Percentiles rank a stretch among this genome's conserved stretches.
Evolutionary conservation across 768 basidiomycete genomes (phyloP).

Genomic region (Chalciporus piperatus): DNA sequence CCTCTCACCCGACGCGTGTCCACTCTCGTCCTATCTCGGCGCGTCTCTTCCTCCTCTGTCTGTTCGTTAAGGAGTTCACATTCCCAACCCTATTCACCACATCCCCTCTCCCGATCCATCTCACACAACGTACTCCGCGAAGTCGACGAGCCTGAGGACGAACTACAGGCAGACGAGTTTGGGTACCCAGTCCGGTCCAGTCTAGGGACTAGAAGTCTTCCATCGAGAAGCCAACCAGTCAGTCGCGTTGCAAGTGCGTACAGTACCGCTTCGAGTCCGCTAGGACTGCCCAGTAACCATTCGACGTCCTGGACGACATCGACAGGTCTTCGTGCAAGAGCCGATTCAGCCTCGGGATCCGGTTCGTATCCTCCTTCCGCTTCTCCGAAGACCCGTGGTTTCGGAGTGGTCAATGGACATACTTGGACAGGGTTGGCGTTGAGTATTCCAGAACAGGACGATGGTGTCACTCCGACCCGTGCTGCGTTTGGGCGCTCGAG

Average conservation of each 20-base stretch:
- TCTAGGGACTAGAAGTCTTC: slow-evolving; percentile 19
- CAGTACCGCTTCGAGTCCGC: slow-evolving; percentile 20
- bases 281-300: slow-evolving; percentile 22
- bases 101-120: slow-evolving; percentile 26
- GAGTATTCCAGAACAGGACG: slow-evolving; percentile 29
- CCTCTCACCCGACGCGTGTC: slow-evolving; percentile 63
- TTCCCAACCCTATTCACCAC: slow-evolving; percentile 10
- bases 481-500: slow-evolving; percentile 27
- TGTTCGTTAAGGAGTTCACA: slow-evolving; percentile 16
- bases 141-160: slow-evolving; percentile 20
- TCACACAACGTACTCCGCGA: slow-evolving; percentile 32
- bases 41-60: slow-evolving; percentile 45
- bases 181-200: slow-evolving; percentile 15
- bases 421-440: slow-evolving; percentile 20
- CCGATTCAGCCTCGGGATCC: slow-evolving; percentile 19
- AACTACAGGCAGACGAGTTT: slow-evolving; percentile 21
- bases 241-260: slow-evolving; percentile 21
- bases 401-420: neutral
- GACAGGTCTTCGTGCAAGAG: slow-evolving; percentile 7
- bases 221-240: slow-evolving; percentile 18
- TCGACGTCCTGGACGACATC: slow-evolving; percentile 17
- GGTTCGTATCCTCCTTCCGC: slow-evolving; percentile 14
- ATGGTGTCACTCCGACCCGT: slow-evolving; percentile 30
- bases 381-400: slow-evolving; percentile 13
- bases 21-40: slow-evolving; percentile 48